Evolutionary conservation across 2,329 filamentous ascomycete genomes (phyloP), one percentile per base, ranked within the genome.

Genomic region (Cladorrhinum sp.): DNA sequence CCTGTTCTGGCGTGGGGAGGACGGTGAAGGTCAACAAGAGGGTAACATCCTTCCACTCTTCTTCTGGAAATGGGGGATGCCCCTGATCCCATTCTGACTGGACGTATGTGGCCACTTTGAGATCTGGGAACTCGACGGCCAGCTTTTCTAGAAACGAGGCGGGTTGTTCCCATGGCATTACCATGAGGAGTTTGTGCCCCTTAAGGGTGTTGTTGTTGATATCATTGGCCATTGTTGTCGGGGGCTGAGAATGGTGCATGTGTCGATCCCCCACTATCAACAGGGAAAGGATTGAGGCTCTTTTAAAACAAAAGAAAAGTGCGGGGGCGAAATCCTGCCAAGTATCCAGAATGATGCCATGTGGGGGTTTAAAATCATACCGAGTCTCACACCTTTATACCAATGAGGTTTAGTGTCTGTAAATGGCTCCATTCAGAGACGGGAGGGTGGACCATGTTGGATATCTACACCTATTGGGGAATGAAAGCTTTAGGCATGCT

Each of bases 21-120:
- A 71, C 66, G 2, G 71, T 71, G 8, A 77, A 74, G 0, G 79
- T 78, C 27, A 82, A 60, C 18, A 82, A 69, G 5, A 85, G 69
- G 0, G 81, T 85, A n/a, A 78, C 77, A 9, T 77, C 71, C 24
- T 74, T 70, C 79, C 80, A 84, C 23, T 78, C 76, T 3, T 77
- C 67, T 1, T 71, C 69, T 0, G 73, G 64, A 9, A 70, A 45
- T 0, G 57, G 27, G 1, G 62, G 64, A 0, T 62, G 55, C 1
- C 70, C 55, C 5, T 70, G 63, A 18, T 71, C 67, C 69, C 73
- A 75, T 3, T 62, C 59, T 2, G 70, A 64, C 16, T 71, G 57
- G 12, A 70, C 68, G 29, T 69, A 67, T 16, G 73, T 67, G 7
- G 24, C 36, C 22, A 83, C 68, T 23, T 75, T 59, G n/a, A 84